phyloP scores from a whole-genome alignment of 768 basidiomycete genomes.

The Suillus weaverae region DNA sequence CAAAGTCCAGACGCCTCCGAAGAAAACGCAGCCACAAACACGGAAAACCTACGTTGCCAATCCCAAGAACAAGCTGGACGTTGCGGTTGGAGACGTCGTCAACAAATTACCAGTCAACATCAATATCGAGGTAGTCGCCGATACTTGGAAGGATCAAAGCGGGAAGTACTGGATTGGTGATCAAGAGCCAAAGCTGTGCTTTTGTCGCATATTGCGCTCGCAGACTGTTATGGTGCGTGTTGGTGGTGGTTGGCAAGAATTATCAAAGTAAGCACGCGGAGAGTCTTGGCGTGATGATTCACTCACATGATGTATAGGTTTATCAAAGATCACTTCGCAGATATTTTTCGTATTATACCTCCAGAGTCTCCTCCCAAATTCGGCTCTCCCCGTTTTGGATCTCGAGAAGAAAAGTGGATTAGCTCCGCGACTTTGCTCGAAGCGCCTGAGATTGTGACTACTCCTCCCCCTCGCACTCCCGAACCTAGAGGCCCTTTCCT shows the following conservation, averaged over 20 bases:
- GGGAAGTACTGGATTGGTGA: conserved; percentile 97
- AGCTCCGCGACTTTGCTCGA: conserved; percentile 73
- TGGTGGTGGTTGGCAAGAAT: conserved; percentile 91
- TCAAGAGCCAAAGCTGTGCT: conserved; percentile 86
- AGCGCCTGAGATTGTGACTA: conserved; percentile 40
- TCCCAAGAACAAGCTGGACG: conserved; percentile 88
- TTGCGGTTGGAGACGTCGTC: conserved; percentile 90
- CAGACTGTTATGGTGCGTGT: conserved; percentile 97
- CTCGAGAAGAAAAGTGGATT: conserved; percentile 79
- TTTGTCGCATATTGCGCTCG: conserved; percentile 86
- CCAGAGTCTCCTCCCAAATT: conserved; percentile 57
- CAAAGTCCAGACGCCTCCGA: conserved; percentile 47
- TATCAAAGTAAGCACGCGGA: conserved; percentile 69
- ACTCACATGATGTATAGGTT: conserved; percentile 52
- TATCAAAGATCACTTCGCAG: conserved; percentile 83
- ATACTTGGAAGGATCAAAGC: conserved; percentile 89
- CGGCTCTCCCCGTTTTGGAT: conserved; percentile 37
- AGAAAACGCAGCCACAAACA: conserved; percentile 36
- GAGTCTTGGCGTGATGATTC: not conserved
- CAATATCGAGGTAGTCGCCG: conserved; percentile 76
- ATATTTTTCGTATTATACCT: conserved; percentile 71
- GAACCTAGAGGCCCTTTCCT: conserved; percentile 57
- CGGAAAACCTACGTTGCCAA: conserved; percentile 81
- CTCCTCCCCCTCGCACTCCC: conserved; percentile 58
- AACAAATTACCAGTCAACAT: conserved; percentile 86